A percentile compares a stretch with the other conserved stretches of the same genome.
These are phyloP conservation scores for Alternaria rosae DNA, from an alignment of 2,329 filamentous ascomycete genomes.

Conservation along the genomic window DNA sequence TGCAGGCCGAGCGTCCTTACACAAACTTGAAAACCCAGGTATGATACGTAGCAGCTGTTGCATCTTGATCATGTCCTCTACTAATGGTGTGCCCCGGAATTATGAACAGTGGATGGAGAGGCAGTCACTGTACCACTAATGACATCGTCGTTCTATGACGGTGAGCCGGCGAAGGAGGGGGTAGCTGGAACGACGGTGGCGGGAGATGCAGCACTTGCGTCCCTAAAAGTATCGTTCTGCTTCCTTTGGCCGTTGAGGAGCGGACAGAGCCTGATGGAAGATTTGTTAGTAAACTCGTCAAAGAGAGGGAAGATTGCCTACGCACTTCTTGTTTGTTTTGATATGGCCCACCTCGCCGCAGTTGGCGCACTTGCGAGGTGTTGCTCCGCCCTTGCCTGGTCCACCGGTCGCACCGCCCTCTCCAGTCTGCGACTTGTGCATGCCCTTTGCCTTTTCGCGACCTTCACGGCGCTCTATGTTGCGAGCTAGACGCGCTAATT, in stretches of 20 bases:
- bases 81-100: background rate
- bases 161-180: constrained; percentile 23
- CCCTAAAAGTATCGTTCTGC: constrained; percentile 49
- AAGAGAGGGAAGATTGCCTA: background rate
- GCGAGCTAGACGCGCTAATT: constrained; percentile 83
- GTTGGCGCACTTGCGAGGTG: constrained; percentile 90
- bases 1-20: background rate
- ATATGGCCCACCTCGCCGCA: constrained; percentile 97
- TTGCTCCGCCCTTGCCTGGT: constrained; percentile 58
- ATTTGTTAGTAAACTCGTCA: constrained; percentile 24
- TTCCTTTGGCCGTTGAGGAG: constrained; percentile 50
- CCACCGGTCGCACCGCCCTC: constrained; percentile 57
- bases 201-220: constrained; percentile 42
- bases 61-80: background rate
- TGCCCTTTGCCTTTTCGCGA: constrained; percentile 86
- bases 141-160: constrained; percentile 1
- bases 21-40: background rate
- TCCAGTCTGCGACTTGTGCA: constrained; percentile 50
- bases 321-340: constrained; percentile 96
- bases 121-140: background rate
- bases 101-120: background rate
- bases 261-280: constrained; percentile 43
- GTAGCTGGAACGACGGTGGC: constrained; percentile 18
- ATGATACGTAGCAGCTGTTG: background rate
- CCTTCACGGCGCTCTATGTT: constrained; percentile 91